Percentiles rank a stretch among this genome's conserved stretches.
Evolutionary conservation across 768 basidiomycete species (phyloP).

Genomic region (Boletus rubescentipes): DNA sequence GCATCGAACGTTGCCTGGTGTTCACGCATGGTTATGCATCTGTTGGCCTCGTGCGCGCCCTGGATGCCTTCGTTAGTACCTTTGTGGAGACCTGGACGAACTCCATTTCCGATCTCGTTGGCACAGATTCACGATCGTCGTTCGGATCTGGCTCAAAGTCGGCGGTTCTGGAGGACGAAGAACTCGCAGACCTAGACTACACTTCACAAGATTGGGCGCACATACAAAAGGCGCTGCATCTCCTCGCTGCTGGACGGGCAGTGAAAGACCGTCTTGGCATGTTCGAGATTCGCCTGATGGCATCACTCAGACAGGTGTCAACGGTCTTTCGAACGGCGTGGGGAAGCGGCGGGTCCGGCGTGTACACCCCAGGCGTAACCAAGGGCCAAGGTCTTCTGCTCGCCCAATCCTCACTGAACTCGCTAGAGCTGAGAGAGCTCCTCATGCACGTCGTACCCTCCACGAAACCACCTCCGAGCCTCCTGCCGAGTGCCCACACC

Average conservation of each 20-base stretch:
- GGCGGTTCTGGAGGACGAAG: slow-evolving; percentile 41
- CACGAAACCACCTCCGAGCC: slow-evolving; percentile 22
- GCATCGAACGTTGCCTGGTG: slow-evolving; percentile 64
- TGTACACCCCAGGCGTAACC: slow-evolving; percentile 55
- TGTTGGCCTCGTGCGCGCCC: slow-evolving; percentile 65
- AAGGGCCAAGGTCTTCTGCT: slow-evolving; percentile 74
- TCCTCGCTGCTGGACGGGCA: slow-evolving; percentile 76
- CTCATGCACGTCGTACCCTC: slow-evolving; percentile 28
- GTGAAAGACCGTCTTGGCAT: slow-evolving; percentile 63
- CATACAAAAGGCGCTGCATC: slow-evolving; percentile 79
- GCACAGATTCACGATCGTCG: slow-evolving; percentile 27
- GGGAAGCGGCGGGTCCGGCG: slow-evolving; percentile 47
- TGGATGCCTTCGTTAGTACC: slow-evolving; percentile 68
- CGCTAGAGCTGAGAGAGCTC: slow-evolving; percentile 57
- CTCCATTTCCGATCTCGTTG: slow-evolving; percentile 43
- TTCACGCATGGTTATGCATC: slow-evolving; percentile 93
- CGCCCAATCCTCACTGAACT: slow-evolving; percentile 83
- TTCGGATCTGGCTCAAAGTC: slow-evolving; percentile 32
- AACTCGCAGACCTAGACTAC: slow-evolving; percentile 82
- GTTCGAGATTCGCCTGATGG: slow-evolving; percentile 72
- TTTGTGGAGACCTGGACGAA: slow-evolving; percentile 69
- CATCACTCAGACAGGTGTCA: slow-evolving; percentile 57
- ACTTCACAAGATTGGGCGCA: slow-evolving; percentile 84
- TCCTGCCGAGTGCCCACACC: slow-evolving; percentile 55
- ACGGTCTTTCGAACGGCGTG: slow-evolving; percentile 56